Base-by-base conservation (phyloP, 73 alveolate genomes). In the Paramecium biaurelia region DNA sequence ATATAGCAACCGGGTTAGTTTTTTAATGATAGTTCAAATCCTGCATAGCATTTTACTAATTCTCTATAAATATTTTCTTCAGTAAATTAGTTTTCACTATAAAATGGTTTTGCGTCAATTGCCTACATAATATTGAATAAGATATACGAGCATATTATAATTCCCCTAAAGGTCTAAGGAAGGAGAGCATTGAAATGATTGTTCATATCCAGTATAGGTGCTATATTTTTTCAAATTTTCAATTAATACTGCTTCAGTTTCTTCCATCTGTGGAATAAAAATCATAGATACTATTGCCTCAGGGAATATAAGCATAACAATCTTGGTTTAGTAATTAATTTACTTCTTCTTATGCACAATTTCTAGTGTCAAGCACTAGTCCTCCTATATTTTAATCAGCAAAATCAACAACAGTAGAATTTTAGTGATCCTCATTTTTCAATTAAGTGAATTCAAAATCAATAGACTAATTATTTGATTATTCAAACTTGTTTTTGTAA, bases 361-460 rank as follows among this genome's bases (percentile, higher is more conserved):
- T 99, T 1, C 70, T 85, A 0, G 57, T 34, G 10, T 74, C 87
- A 53, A 97, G 89, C 21, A 94, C 97, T n/a, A 99, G 99, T 37
- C 99, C 99, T 24, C 99, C 99, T 10, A 98, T 96, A 90, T 93
- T 97, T 79, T 92, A 57, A 92, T 98, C 97, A 41, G 99, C 99
- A 92, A 98, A 98, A 76, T 98, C 99, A 42, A 94, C 94, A 42
- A 93, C 68, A 5, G 76, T 24, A 68, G 53, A 70, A 18, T 79
- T 82, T 18, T 72, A 0, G 26, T 68, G 32, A 34, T 45, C 85
- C 47, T 89, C 94, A 24, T 23, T 84, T 74, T 37, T 41, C n/a
- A 7, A 7, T 11, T 18, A 24, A 28, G 42, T 58, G 23, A 58
- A 58, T 24, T 24, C 76, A 58, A 58, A 24, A 58, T 58, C 38